phyloP scores from a whole-genome alignment of 305 asterid genomes.

The Fraxinus paxiana region DNA sequence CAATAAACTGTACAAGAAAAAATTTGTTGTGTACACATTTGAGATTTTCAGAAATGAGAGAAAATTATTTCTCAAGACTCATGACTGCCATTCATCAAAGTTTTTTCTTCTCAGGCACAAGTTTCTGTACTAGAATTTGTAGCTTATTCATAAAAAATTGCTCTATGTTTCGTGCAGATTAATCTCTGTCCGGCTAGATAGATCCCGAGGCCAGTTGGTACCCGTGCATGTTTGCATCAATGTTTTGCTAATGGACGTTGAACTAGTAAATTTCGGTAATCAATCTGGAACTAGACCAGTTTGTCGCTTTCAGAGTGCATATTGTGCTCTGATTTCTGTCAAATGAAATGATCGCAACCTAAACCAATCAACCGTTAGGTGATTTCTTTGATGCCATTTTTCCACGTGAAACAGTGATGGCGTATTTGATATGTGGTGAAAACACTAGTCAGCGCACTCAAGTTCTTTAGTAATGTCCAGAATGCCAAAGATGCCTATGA shows the following conservation, averaged over 20 bases:
- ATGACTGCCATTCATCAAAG: background rate
- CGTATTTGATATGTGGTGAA: background rate
- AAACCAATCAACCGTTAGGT: background rate
- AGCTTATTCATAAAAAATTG: background rate
- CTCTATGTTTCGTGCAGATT: background rate
- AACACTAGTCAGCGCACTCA: background rate
- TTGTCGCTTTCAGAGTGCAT: background rate
- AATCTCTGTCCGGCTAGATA: background rate
- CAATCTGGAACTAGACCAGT: background rate
- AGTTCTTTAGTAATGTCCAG: background rate
- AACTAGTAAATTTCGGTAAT: background rate
- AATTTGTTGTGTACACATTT: background rate
- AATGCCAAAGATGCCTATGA: background rate
- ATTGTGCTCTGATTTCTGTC: background rate
- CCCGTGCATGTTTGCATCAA: background rate
- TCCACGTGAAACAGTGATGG: background rate
- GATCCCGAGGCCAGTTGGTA: background rate
- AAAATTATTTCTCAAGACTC: background rate
- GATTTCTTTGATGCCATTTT: background rate
- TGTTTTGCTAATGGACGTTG: background rate
- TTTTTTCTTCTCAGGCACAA: background rate
- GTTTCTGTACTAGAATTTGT: background rate
- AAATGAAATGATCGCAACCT: background rate
- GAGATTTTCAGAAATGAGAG: background rate
- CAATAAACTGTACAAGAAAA: background rate